Evolutionary conservation across 805 yeast species (phyloP), one percentile per base, ranked within the genome.

Genomic region (Wickerhamomyces rabaulensis): DNA sequence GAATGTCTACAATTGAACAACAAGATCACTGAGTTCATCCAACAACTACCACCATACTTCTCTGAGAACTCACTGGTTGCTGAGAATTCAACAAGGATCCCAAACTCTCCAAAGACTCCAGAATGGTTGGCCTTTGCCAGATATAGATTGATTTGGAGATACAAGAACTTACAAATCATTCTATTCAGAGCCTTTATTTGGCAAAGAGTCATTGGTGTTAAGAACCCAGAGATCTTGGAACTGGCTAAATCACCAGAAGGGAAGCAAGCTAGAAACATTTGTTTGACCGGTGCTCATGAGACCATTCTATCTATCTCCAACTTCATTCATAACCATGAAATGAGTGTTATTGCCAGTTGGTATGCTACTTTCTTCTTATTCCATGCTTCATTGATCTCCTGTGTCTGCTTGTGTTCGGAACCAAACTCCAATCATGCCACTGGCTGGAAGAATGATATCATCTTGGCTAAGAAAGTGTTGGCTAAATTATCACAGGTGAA

Each of bases 301-400:
- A 77, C 83, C 0, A 76, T 82, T 15, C 46, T 63, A 36, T 73
- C 82, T 8, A 76, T 81, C 9, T 63, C 70, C 21, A 66, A 65
- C 25, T 78, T 66, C 50, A 56, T 63, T 20, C 52, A 54, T 22
- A 64, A 62, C 35, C 58, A 65, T 42, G 64, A 64, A 10, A 47
- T 71, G 17, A 69, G 78, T n/a, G 71, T 75, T 22, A 66, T 79
- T 26, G 69, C 78, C 13, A 73, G 78, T 23, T 82, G 87, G 87
- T 78, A 80, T 61, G 77, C 84, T 5, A 76, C 80, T 0, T 82
- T 78, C 56, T 82, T 78, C 59, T 52, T 80, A 13, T 80, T 81
- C 63, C 86, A 82, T 58, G 85, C 87, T 2, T 74, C 77, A 5
- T 62, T 82, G 46, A 76, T 82, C 42, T 80, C 83, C 9, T 70